Base-by-base conservation (phyloP, 2,329 filamentous ascomycete species). In the Davidsoniella neocaledoniae region DNA sequence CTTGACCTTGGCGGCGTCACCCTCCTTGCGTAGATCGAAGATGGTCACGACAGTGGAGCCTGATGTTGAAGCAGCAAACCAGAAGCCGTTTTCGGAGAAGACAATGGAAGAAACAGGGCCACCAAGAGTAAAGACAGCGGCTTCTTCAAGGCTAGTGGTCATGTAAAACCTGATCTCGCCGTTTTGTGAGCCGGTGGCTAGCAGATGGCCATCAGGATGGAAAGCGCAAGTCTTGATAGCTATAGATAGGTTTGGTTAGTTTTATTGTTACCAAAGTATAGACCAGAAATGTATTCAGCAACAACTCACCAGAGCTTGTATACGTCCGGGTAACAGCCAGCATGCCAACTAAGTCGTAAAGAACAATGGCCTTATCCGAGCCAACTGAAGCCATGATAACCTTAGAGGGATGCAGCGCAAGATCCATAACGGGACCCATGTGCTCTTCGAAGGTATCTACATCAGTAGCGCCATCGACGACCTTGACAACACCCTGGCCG, bases 11-110 rank as follows among this genome's bases (percentile, higher is more conserved):
- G 81, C 80, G 16, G 83, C 81, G 57, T 86, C 87, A 54, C 90
- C 83, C 57, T 94, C 79, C 66, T 94, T 95, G 58, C 91, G 81
- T 54, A 98, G 72, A 64, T 96, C 90, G 71, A 93, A 96, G 49
- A 96, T 78, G 8, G 84, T 84, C 37, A 94, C 81, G 21, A 73
- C 81, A 19, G 79, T 83, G 56, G 87, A 84, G 26, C 79, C 80
- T 63, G 86, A 80, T 52, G 82, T 79, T 6, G 81, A 81, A 4
- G 86, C 83, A 1, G 90, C 90, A 55, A 98, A 80, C 86, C 88
- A 96, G 58, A 85, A 94, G 21, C 91, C 91, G 58, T 98, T 98
- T 64, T 98, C 91, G 0, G 88, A 95, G 66, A 98, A 98, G 52
- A 76, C 73, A 39, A 98, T 68, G 9, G 79, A 76, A 58, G 84